phyloP scores from a whole-genome alignment of 257 asterid species.

The Vinca minor region DNA sequence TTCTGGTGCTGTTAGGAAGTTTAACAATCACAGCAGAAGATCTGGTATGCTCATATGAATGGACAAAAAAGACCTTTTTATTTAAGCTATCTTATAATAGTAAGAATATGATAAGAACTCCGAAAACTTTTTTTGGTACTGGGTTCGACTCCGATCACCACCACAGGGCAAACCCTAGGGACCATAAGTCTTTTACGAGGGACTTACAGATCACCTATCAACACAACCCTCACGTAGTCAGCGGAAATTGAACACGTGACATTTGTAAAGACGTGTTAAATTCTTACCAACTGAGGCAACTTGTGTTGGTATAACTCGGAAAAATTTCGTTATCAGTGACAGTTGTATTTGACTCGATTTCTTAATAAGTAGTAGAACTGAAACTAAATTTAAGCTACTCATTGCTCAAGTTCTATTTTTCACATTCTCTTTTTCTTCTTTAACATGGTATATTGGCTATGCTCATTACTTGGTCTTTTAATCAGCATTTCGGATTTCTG shows the following conservation, averaged over 20 bases:
- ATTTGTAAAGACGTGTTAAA: no score
- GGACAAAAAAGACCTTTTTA: neutral
- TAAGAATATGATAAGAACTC: neutral
- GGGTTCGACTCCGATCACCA: no score
- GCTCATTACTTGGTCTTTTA: neutral
- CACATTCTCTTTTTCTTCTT: neutral
- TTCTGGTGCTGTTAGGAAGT: conserved; percentile 61
- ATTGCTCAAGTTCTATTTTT: neutral
- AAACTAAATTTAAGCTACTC: neutral
- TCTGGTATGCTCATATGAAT: conserved; percentile 51
- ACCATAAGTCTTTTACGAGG: no score
- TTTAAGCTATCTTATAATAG: neutral
- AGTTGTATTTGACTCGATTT: neutral
- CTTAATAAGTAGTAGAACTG: neutral
- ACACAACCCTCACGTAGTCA: no score
- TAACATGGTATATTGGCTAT: neutral
- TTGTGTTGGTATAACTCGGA: no score
- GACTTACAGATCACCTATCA: no score
- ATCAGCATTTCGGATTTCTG: neutral
- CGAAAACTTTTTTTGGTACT: no score
- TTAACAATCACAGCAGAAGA: conserved; percentile 93
- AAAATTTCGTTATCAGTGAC: neutral
- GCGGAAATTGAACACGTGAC: no score
- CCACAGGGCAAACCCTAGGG: no score
- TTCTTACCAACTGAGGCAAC: no score